phyloP scores from a whole-genome alignment of 2,329 filamentous ascomycete genomes.

The Cladosporium sphaerospermum region DNA sequence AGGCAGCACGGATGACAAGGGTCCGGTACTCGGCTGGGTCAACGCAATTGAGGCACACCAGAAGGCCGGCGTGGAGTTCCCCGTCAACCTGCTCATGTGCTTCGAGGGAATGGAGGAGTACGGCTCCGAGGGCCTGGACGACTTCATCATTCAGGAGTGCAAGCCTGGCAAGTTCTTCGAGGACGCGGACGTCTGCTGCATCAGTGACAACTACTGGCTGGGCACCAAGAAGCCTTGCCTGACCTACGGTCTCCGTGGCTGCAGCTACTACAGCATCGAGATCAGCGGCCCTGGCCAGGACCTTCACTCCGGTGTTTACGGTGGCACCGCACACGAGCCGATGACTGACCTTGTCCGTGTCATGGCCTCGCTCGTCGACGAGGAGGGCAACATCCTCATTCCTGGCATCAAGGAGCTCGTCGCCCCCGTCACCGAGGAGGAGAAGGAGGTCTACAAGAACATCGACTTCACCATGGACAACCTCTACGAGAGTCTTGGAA shows the following conservation, averaged over 20 bases:
- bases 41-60: conserved; percentile 98
- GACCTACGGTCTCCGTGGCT: conserved; percentile 92
- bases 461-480: conserved; percentile 97
- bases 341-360: conserved; percentile 92
- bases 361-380: conserved; percentile 78
- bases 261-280: conserved; percentile 95
- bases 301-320: conserved; percentile 94
- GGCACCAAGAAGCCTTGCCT: conserved; percentile 97
- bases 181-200: conserved; percentile 92
- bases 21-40: conserved; percentile 91
- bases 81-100: conserved; percentile 97
- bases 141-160: conserved; percentile 84
- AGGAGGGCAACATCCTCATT: conserved; percentile 86
- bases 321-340: conserved; percentile 91
- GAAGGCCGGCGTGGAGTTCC: conserved; percentile 88
- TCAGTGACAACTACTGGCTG: conserved; percentile 99
- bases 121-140: conserved; percentile 91
- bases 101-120: conserved; percentile 99
- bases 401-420: conserved; percentile 93
- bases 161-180: conserved; percentile 77
- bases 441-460: conserved; percentile 77
- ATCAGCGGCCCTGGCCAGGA: conserved; percentile 88
- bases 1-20: conserved; percentile 95
- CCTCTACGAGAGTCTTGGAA: conserved; percentile 84
- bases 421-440: conserved; percentile 77